phyloP scores from a whole-genome alignment of 2,329 filamentous ascomycete genomes.

The Aureobasidium melanogenum region DNA sequence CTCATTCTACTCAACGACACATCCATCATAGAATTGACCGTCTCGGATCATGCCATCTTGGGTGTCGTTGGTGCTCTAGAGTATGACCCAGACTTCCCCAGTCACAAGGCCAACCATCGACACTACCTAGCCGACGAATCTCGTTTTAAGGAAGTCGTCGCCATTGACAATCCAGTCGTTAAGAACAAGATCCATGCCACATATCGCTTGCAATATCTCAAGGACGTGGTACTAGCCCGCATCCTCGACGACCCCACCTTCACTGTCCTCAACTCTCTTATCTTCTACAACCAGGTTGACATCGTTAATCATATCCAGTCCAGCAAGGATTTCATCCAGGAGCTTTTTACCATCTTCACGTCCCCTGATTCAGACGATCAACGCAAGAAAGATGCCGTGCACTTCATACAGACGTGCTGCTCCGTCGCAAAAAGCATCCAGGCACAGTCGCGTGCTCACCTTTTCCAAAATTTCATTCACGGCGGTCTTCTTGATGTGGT shows the following conservation, averaged over 20 bases:
- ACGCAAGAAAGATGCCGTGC: slow-evolving; percentile 84
- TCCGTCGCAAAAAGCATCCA: slow-evolving; percentile 91
- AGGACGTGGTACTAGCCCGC: slow-evolving; percentile 93
- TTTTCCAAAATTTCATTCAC: slow-evolving; percentile 84
- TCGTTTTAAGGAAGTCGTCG: slow-evolving; percentile 92
- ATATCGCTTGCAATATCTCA: slow-evolving; percentile 90
- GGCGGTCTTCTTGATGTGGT: slow-evolving; percentile 85
- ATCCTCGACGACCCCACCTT: slow-evolving; percentile 98
- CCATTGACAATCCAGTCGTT: slow-evolving; percentile 73
- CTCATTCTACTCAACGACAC: slow-evolving; percentile 93
- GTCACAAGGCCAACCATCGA: slow-evolving; percentile 93
- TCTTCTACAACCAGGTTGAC: slow-evolving; percentile 98
- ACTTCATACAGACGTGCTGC: slow-evolving; percentile 95
- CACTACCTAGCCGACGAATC: slow-evolving; percentile 84
- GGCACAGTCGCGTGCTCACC: slow-evolving; percentile 64
- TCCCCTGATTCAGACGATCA: slow-evolving; percentile 53
- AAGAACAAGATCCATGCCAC: slow-evolving; percentile 91
- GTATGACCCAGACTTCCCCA: slow-evolving; percentile 96
- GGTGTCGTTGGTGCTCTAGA: slow-evolving; percentile 93
- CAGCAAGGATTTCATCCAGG: slow-evolving; percentile 67
- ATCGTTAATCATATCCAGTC: slow-evolving; percentile 91
- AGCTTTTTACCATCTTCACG: slow-evolving; percentile 80
- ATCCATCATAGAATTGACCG: slow-evolving; percentile 79
- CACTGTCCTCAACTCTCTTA: slow-evolving; percentile 91
- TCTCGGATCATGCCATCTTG: slow-evolving; percentile 79